These are phyloP conservation scores for Saprolegnia diclina DNA, from an alignment of 352 stramenopile genomes.

Conservation along the genomic window DNA sequence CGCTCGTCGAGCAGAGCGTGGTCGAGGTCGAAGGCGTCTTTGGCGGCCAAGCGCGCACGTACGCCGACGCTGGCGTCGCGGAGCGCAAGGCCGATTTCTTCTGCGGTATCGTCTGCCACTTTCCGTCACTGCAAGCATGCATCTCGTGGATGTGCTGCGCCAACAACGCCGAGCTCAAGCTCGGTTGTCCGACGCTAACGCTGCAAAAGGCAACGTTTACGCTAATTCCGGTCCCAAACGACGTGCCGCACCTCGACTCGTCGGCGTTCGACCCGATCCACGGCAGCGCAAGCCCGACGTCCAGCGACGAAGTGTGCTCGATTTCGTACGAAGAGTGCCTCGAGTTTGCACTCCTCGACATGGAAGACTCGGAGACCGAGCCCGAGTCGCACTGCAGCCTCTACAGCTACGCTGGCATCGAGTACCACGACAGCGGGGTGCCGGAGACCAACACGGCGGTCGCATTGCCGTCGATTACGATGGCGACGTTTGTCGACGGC, in stretches of 20 bases:
- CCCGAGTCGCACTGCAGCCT: background rate
- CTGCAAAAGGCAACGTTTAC: slow-evolving; percentile 25
- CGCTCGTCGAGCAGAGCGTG: background rate
- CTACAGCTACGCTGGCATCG: background rate
- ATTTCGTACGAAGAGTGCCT: slow-evolving; percentile 10
- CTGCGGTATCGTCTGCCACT: slow-evolving; percentile 9
- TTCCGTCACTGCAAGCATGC: background rate
- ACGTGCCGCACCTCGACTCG: background rate
- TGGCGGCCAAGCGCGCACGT: slow-evolving; percentile 1
- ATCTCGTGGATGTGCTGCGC: slow-evolving; percentile 25
- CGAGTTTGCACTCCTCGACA: slow-evolving; percentile 8
- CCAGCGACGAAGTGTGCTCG: background rate
- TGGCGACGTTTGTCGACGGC: slow-evolving; percentile 14
- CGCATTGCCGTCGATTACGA: background rate
- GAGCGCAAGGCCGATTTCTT: background rate
- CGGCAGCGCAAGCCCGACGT: background rate
- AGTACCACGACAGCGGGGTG: background rate
- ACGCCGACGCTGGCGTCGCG: background rate
- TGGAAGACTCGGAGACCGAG: background rate
- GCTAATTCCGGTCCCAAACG: background rate
- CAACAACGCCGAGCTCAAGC: slow-evolving; percentile 23
- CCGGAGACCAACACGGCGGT: background rate
- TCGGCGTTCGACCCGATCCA: background rate
- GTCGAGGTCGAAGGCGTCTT: slow-evolving; percentile 13
- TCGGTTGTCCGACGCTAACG: slow-evolving; percentile 19